A percentile compares a stretch with the other conserved stretches of the same genome.
phyloP scores from a whole-genome alignment of 2,329 filamentous ascomycete species.

The Periconia sp. region DNA sequence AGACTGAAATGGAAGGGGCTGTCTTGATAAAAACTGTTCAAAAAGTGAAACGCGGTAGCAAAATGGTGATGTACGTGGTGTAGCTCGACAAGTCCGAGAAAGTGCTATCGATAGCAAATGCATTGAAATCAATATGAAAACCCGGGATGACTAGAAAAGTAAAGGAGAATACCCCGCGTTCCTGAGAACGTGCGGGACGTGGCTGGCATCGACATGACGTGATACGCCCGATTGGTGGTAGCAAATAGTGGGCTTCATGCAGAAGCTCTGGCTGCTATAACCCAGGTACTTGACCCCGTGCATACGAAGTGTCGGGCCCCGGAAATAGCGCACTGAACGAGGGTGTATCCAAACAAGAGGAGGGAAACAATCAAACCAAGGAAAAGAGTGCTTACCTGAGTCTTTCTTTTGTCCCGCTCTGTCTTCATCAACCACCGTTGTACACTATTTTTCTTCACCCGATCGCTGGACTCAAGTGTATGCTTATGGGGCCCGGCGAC shows the following conservation, averaged over 20 bases:
- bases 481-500: constrained; percentile 77
- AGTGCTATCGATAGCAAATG: background rate
- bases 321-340: background rate
- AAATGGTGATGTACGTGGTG: too few species aligned
- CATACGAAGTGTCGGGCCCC: too few species aligned
- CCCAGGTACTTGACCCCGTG: background rate
- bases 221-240: constrained; percentile 6
- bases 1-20: background rate
- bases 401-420: constrained; percentile 70
- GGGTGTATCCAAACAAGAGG: background rate
- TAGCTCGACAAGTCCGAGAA: background rate
- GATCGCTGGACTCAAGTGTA: constrained; percentile 73
- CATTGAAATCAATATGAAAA: constrained; percentile 1
- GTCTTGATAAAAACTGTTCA: background rate
- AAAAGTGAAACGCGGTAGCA: background rate
- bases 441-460: constrained; percentile 82
- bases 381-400: constrained; percentile 32
- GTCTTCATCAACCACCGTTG: constrained; percentile 68
- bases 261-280: constrained; percentile 16
- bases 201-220: constrained; percentile 14
- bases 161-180: constrained; percentile 1
- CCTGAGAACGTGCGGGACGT: background rate
- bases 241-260: constrained; percentile 7
- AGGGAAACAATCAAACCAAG: background rate
- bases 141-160: background rate